A percentile compares a stretch with the other conserved stretches of the same genome.
Evolutionary conservation across 257 asterid species (phyloP).

Genomic region (Scutellaria minor): DNA sequence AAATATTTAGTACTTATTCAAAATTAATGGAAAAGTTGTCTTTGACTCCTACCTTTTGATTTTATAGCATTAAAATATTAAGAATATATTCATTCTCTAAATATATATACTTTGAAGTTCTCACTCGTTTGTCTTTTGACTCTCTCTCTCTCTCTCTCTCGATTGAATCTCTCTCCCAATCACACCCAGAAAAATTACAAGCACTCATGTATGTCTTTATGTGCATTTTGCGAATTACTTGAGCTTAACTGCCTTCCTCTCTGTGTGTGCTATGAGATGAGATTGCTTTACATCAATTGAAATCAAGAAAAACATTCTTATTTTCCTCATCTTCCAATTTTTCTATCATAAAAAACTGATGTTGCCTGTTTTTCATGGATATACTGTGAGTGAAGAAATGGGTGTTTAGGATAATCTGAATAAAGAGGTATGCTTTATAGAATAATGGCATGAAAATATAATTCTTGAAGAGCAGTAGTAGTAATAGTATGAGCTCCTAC

Average conservation of each 20-base stretch:
- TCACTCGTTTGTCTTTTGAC: background rate
- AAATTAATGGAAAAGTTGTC: background rate
- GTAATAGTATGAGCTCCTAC: background rate
- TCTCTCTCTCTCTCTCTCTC: slow-evolving; percentile 22
- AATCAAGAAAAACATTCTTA: slow-evolving; percentile 28
- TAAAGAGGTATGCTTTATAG: slow-evolving; percentile 17
- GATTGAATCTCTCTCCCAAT: slow-evolving; percentile 15
- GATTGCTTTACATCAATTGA: slow-evolving; percentile 20
- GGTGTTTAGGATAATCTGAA: background rate
- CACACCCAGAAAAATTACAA: background rate
- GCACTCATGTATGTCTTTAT: slow-evolving; percentile 8
- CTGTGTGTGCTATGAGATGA: slow-evolving; percentile 8
- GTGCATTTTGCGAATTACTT: background rate
- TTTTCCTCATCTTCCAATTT: slow-evolving; percentile 1
- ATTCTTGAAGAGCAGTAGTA: slow-evolving; percentile 8
- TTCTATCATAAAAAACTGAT: background rate
- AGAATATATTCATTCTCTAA: too few species aligned
- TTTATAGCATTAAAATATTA: too few species aligned
- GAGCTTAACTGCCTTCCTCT: background rate
- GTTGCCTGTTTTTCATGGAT: slow-evolving; percentile 32
- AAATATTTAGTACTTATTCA: too few species aligned
- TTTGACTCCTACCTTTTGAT: slow-evolving; percentile 21
- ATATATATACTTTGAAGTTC: too few species aligned
- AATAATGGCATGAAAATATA: slow-evolving; percentile 17
- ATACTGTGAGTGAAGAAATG: slow-evolving; percentile 8